phyloP scores from a whole-genome alignment of 2,329 filamentous ascomycete genomes.

The Esteya vermicola region DNA sequence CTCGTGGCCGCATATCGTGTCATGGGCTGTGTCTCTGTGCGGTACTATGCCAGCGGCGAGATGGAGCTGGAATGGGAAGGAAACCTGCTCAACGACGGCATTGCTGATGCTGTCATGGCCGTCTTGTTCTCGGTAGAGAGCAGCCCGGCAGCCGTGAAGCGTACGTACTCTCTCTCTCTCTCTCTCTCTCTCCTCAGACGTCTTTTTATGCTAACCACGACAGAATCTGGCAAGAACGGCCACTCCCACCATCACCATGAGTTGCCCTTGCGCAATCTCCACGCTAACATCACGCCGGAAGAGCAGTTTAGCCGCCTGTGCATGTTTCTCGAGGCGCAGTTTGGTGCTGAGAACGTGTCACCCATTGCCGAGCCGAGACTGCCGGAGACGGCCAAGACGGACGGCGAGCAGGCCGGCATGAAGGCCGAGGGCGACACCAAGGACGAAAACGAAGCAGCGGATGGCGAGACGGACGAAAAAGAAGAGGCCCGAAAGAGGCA shows the following conservation, averaged over 20 bases:
- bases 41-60: constrained; percentile 61
- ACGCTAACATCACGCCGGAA: constrained; percentile 54
- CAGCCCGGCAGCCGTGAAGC: constrained; percentile 86
- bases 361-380: constrained; percentile 58
- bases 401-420: no score
- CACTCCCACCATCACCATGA: constrained; percentile 26
- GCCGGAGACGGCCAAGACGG: no score
- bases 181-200: neutral
- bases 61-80: constrained; percentile 94
- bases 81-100: constrained; percentile 93
- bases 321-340: constrained; percentile 95
- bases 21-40: constrained; percentile 84
- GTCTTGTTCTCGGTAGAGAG: constrained; percentile 86
- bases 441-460: no score
- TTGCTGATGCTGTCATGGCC: constrained; percentile 93
- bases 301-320: constrained; percentile 76
- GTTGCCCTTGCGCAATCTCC: constrained; percentile 48
- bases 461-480: constrained; percentile 15
- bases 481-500: constrained; percentile 21
- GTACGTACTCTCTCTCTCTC: constrained; percentile 28
- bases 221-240: constrained; percentile 41
- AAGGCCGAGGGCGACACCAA: constrained; percentile 22
- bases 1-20: constrained; percentile 49
- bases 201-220: constrained; percentile 10
- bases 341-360: constrained; percentile 67